phyloP scores from a whole-genome alignment of 192 early-diverging fungal species.

The Backusella tuberculispora region DNA sequence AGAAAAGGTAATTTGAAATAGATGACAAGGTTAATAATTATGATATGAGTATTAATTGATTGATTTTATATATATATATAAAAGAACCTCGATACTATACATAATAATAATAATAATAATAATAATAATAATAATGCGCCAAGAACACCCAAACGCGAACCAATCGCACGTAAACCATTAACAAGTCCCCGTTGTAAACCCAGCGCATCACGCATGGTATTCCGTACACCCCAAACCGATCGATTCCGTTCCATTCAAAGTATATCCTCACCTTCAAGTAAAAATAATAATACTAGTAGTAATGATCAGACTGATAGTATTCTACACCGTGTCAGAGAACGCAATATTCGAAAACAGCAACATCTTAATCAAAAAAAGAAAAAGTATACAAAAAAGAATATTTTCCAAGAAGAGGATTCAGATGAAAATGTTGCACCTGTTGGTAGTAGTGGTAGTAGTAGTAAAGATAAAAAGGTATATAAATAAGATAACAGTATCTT shows the following conservation, averaged over 20 bases:
- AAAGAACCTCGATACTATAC: neutral
- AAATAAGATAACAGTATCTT: neutral
- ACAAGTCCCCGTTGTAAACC: slow-evolving; percentile 17
- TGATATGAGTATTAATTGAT: neutral
- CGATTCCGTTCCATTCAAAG: slow-evolving; percentile 2
- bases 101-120: neutral
- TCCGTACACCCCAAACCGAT: slow-evolving; percentile 29
- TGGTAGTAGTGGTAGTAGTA: neutral
- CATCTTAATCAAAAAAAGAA: neutral
- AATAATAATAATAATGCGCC: neutral
- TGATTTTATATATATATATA: neutral
- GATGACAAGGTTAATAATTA: neutral
- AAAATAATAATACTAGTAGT: neutral
- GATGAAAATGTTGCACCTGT: slow-evolving; percentile 1
- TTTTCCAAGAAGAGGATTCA: neutral
- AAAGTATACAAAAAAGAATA: slow-evolving; percentile 2
- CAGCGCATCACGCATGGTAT: neutral
- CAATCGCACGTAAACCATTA: slow-evolving; percentile 4
- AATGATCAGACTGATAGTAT: neutral
- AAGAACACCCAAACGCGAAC: slow-evolving; percentile 27
- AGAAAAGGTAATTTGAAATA: neutral
- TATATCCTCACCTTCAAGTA: too few species aligned
- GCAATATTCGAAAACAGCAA: slow-evolving; percentile 10
- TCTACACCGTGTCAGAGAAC: slow-evolving; percentile 21
- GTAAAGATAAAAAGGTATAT: neutral